Evolutionary conservation across 352 stramenopile genomes (phyloP).

Genomic region (Phytophthora idaei): DNA sequence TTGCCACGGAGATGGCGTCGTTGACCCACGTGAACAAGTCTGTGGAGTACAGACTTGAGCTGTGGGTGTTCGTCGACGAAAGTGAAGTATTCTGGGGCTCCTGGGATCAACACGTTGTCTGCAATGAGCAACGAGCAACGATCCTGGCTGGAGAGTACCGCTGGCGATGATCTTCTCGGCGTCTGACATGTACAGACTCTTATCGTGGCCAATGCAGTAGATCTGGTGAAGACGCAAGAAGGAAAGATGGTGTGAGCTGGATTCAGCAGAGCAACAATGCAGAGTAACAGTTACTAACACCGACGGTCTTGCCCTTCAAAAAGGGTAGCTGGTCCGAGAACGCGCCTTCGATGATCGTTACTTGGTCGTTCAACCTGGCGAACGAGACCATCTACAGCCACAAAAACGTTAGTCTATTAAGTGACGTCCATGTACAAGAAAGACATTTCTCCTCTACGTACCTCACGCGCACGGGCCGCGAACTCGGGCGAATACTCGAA

Average conservation of each 20-base stretch:
- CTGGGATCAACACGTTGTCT: conserved; percentile 49
- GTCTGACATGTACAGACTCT: conserved; percentile 47
- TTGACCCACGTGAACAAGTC: conserved; percentile 15
- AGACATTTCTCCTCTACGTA: conserved; percentile 1
- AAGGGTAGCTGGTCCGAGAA: conserved; percentile 24
- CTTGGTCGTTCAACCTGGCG: conserved; percentile 25
- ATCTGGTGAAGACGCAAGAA: conserved; percentile 17
- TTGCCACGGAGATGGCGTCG: conserved; percentile 23
- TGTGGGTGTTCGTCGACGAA: conserved; percentile 35
- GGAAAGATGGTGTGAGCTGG: background rate
- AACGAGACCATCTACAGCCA: conserved; percentile 25
- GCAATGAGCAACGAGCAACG: conserved; percentile 41
- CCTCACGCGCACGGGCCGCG: conserved; percentile 20
- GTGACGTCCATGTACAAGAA: background rate
- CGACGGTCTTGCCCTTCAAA: conserved; percentile 28
- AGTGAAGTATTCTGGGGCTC: conserved; percentile 44
- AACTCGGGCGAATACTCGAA: conserved; percentile 33
- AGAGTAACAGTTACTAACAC: conserved; percentile 11
- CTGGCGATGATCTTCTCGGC: background rate
- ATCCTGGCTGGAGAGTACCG: conserved; percentile 11
- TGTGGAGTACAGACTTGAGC: conserved; percentile 13
- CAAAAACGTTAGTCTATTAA: background rate
- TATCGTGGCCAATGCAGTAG: conserved; percentile 57
- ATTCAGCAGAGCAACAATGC: no score
- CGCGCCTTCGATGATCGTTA: conserved; percentile 32